These are phyloP conservation scores for Coemansia sp. DNA, from an alignment of 192 early-diverging fungal genomes.

Conservation along the genomic window DNA sequence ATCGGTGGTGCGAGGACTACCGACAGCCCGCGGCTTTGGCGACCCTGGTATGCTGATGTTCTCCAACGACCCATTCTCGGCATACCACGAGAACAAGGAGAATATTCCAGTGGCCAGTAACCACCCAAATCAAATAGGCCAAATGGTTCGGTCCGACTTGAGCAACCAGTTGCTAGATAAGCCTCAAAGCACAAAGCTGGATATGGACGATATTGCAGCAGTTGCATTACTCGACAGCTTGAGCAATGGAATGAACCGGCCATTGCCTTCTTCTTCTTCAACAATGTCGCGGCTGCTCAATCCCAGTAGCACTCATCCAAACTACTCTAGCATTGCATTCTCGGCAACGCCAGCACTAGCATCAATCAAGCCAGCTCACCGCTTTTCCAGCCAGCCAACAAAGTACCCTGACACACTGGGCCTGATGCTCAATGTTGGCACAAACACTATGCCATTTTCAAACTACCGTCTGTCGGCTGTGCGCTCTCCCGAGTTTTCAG, in stretches of 20 bases:
- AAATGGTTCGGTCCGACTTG: conserved; percentile 5
- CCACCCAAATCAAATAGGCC: background rate
- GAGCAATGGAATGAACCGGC: conserved; percentile 19
- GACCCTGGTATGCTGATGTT: conserved; percentile 17
- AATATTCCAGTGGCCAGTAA: conserved; percentile 10
- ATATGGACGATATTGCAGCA: conserved; percentile 48
- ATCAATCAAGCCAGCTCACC: background rate
- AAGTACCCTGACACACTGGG: background rate
- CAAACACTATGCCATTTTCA: conserved; percentile 9
- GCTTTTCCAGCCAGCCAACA: background rate
- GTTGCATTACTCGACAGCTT: conserved; percentile 51
- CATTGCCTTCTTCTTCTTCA: background rate
- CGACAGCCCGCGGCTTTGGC: background rate
- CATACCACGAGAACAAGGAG: conserved; percentile 23
- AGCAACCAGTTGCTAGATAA: background rate
- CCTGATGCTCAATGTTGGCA: background rate
- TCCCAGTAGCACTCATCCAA: background rate
- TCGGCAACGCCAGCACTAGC: conserved; percentile 5
- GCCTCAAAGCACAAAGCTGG: conserved; percentile 7
- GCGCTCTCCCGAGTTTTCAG: conserved; percentile 12
- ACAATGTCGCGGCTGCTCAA: conserved; percentile 2
- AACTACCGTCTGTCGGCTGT: conserved; percentile 34
- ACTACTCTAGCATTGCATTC: background rate
- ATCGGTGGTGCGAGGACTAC: background rate
- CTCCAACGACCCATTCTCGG: conserved; percentile 20